phyloP scores from a whole-genome alignment of 2,329 filamentous ascomycete species.

The Ceratocystis destructans region DNA sequence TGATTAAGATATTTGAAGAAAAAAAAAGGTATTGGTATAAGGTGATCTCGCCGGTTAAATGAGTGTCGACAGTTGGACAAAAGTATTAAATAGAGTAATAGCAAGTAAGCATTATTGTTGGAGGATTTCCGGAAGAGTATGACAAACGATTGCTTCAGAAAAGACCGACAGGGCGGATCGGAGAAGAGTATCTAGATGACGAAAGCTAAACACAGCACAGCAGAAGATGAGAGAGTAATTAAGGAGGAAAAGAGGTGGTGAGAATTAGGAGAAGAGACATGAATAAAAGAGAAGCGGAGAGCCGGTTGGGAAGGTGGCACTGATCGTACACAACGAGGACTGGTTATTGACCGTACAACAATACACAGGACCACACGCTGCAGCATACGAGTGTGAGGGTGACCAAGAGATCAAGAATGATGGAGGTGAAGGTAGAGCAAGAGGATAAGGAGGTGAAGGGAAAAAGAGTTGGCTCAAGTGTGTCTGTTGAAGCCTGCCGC shows the following conservation, averaged over 20 bases:
- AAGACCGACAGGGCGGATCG: neutral
- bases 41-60: neutral
- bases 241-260: neutral
- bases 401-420: neutral
- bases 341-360: neutral
- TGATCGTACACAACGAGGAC: neutral
- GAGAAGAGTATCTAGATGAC: neutral
- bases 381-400: neutral
- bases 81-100: neutral
- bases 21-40: neutral
- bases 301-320: neutral
- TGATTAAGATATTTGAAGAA: neutral
- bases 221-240: neutral
- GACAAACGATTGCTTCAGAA: slow-evolving; percentile 3
- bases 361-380: neutral
- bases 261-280: neutral
- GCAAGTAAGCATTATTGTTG: neutral
- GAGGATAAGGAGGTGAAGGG: neutral
- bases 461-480: neutral
- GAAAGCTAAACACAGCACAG: neutral
- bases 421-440: neutral
- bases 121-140: neutral
- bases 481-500: neutral
- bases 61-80: neutral
- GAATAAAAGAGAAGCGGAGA: neutral